These are phyloP conservation scores for Grosmannia penicillata DNA, from an alignment of 2,329 filamentous ascomycete genomes.

Conservation along the genomic window DNA sequence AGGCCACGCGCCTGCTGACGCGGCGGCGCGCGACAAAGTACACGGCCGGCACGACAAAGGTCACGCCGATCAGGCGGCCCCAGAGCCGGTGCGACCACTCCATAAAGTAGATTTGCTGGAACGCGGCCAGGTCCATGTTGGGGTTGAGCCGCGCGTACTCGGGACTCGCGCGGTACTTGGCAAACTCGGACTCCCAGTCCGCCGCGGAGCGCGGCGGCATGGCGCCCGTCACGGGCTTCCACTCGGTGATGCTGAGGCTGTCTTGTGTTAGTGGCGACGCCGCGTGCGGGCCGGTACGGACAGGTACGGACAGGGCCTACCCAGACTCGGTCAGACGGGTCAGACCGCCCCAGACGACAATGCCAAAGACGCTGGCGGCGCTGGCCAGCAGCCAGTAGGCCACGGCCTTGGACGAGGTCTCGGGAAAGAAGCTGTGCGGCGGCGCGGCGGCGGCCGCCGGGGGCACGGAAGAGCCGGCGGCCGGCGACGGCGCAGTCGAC, in stretches of 20 bases:
- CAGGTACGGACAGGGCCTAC: constrained; percentile 31
- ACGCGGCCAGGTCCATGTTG: constrained; percentile 82
- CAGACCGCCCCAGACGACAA: constrained; percentile 87
- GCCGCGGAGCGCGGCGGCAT: constrained; percentile 63
- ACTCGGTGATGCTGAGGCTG: constrained; percentile 96
- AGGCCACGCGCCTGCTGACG: constrained; percentile 65
- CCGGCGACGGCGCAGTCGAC: background rate
- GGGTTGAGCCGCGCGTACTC: constrained; percentile 89
- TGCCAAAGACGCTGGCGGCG: constrained; percentile 87
- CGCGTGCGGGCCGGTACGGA: no score
- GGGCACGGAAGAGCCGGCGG: no score
- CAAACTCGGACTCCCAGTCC: constrained; percentile 87
- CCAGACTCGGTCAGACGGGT: constrained; percentile 92
- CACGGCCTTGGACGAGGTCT: constrained; percentile 59
- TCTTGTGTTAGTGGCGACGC: background rate
- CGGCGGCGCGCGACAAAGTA: constrained; percentile 75
- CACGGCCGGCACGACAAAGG: constrained; percentile 73
- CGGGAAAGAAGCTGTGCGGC: constrained; percentile 19
- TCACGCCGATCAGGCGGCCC: constrained; percentile 81
- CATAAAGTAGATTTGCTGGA: constrained; percentile 99
- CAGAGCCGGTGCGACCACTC: constrained; percentile 94
- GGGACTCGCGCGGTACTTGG: constrained; percentile 81
- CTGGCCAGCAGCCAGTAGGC: constrained; percentile 89
- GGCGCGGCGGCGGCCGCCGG: background rate
- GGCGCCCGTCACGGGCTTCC: constrained; percentile 89